Evolutionary conservation across 1,284 basidiomycete species (phyloP).

Genomic region (Phaffia rhodozyma): DNA sequence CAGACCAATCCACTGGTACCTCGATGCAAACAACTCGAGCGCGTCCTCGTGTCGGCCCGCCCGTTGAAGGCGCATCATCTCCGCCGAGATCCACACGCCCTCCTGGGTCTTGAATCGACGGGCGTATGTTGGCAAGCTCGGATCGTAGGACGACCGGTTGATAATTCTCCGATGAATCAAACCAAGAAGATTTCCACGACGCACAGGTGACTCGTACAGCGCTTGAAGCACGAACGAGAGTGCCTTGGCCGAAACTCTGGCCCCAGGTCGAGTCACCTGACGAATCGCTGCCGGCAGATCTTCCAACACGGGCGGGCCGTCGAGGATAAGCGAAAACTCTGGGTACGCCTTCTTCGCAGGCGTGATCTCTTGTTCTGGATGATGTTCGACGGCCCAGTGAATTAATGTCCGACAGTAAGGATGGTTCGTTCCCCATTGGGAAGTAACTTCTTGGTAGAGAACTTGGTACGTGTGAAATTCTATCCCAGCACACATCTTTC

Average conservation of each 20-base stretch:
- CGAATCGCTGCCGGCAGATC: constrained; percentile 3
- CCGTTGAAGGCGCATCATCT: constrained; percentile 5
- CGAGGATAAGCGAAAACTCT: not conserved
- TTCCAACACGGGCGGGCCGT: not conserved
- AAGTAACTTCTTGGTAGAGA: too few relatives aligned
- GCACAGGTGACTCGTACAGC: not conserved
- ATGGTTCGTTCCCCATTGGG: too few relatives aligned
- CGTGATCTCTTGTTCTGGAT: not conserved
- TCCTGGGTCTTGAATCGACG: not conserved
- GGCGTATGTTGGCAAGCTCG: not conserved
- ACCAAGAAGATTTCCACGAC: not conserved
- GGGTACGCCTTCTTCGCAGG: not conserved
- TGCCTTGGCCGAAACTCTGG: not conserved
- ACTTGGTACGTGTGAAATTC: not conserved
- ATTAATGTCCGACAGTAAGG: too few relatives aligned
- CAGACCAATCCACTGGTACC: constrained; percentile 13
- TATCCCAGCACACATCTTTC: not conserved
- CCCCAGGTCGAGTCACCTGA: not conserved
- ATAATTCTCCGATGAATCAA: constrained; percentile 6
- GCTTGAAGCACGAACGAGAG: constrained; percentile 1
- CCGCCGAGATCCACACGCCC: constrained; percentile 7
- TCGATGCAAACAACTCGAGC: constrained; percentile 4
- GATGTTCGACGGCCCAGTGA: not conserved
- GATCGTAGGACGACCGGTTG: not conserved
- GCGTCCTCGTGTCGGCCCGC: not conserved